Percentiles rank a stretch among this genome's conserved stretches.
Evolutionary conservation across 2,329 filamentous ascomycete genomes (phyloP).

Genomic region (Rhynchosporium secalis): DNA sequence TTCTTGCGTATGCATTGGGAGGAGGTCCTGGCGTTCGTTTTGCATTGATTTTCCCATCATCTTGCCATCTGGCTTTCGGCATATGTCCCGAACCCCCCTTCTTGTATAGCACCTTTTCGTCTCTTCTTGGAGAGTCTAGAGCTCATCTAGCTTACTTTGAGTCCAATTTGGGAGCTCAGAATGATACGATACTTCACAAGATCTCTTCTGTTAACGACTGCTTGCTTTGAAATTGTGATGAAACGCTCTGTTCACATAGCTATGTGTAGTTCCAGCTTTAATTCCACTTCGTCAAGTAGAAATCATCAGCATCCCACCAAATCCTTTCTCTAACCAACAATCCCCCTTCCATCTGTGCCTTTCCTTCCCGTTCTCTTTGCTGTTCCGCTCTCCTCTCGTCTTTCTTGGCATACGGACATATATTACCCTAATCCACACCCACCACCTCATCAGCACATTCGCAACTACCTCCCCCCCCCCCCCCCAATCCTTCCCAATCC

Average conservation of each 20-base stretch:
- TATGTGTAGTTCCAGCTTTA: neutral
- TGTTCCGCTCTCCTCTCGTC: neutral
- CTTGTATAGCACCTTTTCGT: constrained; percentile 8
- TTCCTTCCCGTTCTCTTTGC: neutral
- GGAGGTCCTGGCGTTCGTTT: neutral
- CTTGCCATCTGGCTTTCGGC: neutral
- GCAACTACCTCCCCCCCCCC: no score
- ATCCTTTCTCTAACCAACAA: neutral
- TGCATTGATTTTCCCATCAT: neutral
- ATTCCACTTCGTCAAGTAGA: neutral
- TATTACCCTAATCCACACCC: neutral
- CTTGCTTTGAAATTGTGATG: no score
- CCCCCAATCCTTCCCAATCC: no score
- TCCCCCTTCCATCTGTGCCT: neutral
- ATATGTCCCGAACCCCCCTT: neutral
- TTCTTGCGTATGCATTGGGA: neutral
- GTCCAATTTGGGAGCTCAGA: no score
- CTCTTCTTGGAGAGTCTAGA: neutral
- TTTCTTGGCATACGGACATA: neutral
- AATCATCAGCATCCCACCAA: constrained; percentile 8
- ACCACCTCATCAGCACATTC: neutral
- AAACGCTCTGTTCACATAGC: no score
- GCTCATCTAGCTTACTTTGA: no score
- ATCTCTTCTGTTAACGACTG: no score
- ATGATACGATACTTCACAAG: no score